Conservation (phyloP, 2,329 filamentous ascomycete species). For the Hypoxylon sp. region DNA sequence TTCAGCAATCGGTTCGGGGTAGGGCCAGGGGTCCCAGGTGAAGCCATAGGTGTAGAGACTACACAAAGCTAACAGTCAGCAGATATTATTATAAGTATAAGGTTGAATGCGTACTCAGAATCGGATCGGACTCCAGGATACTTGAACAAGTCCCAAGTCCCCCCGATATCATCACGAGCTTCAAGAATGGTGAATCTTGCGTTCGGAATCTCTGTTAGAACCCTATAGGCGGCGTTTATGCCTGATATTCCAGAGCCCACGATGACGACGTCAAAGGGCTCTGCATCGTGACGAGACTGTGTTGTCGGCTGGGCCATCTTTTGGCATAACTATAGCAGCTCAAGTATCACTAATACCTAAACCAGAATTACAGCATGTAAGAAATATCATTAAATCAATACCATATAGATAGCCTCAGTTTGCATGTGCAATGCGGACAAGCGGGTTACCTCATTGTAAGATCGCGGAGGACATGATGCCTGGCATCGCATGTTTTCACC, state of each 20-base stretch:
- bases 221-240: conserved; percentile 67
- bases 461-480: too few species aligned
- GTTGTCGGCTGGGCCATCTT: not conserved
- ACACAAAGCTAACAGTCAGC: not conserved
- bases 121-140: conserved; percentile 67
- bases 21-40: conserved; percentile 74
- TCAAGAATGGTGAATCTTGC: conserved; percentile 63
- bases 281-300: not conserved
- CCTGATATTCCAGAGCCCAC: conserved; percentile 69
- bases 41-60: conserved; percentile 72
- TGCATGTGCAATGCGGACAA: too few species aligned
- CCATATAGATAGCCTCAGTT: too few species aligned
- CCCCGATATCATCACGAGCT: conserved; percentile 64
- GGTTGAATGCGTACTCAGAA: conserved; percentile 45
- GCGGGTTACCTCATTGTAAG: too few species aligned
- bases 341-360: too few species aligned
- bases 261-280: conserved; percentile 56
- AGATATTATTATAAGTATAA: not conserved
- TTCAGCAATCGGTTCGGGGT: conserved; percentile 61
- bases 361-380: too few species aligned
- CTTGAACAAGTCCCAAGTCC: conserved; percentile 72
- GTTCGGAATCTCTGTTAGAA: conserved; percentile 59
- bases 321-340: too few species aligned
- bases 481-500: too few species aligned
- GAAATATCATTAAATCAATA: too few species aligned